A percentile compares a stretch with the other conserved stretches of the same genome.
phyloP scores from a whole-genome alignment of 1,139 yeast species.

The Magnusiomyces ingens region DNA sequence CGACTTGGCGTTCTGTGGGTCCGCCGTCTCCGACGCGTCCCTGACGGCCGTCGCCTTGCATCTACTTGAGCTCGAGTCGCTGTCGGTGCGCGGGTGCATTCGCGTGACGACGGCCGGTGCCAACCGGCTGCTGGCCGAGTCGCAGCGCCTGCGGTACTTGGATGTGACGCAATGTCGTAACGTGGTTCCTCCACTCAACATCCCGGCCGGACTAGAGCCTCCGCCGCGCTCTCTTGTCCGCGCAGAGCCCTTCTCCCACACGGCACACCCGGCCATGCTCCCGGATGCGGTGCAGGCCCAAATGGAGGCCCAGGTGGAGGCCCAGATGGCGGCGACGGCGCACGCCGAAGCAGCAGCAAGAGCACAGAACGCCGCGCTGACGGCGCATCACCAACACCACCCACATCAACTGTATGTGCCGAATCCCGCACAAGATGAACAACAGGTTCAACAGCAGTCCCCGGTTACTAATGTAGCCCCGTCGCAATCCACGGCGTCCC shows the following conservation, averaged over 20 bases:
- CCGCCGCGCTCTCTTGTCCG: neutral
- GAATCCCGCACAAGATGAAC: too few relatives aligned
- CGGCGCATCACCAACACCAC: too few relatives aligned
- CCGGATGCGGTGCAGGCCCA: neutral
- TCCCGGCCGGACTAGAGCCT: neutral
- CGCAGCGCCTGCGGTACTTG: constrained; percentile 46
- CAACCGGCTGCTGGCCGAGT: constrained; percentile 52
- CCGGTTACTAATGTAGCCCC: too few relatives aligned
- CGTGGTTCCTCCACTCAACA: constrained; percentile 27
- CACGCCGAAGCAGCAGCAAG: too few relatives aligned
- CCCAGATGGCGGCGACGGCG: neutral
- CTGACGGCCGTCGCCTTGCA: constrained; percentile 56
- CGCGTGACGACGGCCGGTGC: constrained; percentile 72
- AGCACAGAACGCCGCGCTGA: too few relatives aligned
- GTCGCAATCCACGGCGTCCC: too few relatives aligned
- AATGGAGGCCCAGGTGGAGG: neutral
- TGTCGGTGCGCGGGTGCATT: constrained; percentile 60
- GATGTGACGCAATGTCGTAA: constrained; percentile 66
- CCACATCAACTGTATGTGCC: too few relatives aligned
- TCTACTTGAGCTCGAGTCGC: constrained; percentile 41
- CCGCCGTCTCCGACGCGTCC: constrained; percentile 70
- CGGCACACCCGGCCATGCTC: constrained; percentile 3
- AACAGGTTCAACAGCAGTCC: too few relatives aligned
- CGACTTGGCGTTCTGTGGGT: constrained; percentile 67
- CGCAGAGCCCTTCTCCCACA: constrained; percentile 1